phyloP scores from a whole-genome alignment of 306 rosid genomes.

The Quillaja saponaria region DNA sequence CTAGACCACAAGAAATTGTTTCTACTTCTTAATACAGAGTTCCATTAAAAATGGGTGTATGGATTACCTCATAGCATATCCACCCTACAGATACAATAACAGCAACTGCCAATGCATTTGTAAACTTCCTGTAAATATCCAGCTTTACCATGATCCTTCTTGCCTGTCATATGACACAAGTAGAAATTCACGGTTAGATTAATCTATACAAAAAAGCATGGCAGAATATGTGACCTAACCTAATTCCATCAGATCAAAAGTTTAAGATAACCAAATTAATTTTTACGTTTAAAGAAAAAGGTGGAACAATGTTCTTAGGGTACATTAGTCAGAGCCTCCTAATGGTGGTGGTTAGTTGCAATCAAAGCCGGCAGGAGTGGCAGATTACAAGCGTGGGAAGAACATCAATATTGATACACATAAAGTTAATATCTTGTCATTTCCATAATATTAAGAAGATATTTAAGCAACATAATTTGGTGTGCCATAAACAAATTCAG shows the following conservation, averaged over 20 bases:
- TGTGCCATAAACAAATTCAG: no score
- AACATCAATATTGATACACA: no score
- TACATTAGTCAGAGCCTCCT: neutral
- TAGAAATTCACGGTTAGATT: constrained; percentile 25
- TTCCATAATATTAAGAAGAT: no score
- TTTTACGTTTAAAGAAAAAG: constrained; percentile 5
- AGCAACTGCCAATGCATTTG: constrained; percentile 88
- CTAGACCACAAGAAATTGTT: neutral
- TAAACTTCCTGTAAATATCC: constrained; percentile 90
- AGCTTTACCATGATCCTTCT: constrained; percentile 86
- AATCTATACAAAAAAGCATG: neutral
- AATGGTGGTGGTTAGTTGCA: no score
- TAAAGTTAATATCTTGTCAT: no score
- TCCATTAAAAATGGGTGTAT: neutral
- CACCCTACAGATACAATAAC: constrained; percentile 93
- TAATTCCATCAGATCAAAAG: constrained; percentile 19
- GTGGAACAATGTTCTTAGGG: neutral
- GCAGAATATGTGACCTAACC: neutral
- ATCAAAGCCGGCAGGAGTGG: no score
- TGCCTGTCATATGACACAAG: constrained; percentile 58
- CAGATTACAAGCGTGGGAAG: no score
- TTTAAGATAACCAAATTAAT: constrained; percentile 5
- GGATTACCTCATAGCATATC: constrained; percentile 92
- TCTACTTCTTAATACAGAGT: neutral
- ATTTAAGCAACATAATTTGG: no score